Evolutionary conservation across 306 rosid species (phyloP).

Genomic region (Vicia faba): DNA sequence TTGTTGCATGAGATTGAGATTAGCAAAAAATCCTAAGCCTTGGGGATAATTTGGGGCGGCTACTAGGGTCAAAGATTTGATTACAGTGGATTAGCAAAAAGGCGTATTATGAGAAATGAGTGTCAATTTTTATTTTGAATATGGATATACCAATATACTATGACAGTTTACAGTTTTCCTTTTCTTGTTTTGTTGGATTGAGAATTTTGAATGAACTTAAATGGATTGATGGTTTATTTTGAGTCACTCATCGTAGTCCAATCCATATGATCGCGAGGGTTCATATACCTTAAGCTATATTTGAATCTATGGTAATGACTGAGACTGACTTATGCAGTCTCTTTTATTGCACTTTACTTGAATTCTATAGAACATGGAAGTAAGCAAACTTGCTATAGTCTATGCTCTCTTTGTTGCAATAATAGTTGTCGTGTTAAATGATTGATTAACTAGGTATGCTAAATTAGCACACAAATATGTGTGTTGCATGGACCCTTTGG

Average conservation of each 20-base stretch:
- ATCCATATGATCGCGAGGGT: not conserved
- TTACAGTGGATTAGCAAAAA: not conserved
- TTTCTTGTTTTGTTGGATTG: slow-evolving; percentile 27
- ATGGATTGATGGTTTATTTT: slow-evolving; percentile 25
- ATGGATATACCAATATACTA: not conserved
- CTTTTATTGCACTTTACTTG: slow-evolving; percentile 2
- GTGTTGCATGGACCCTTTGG: not conserved
- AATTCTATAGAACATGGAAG: slow-evolving; percentile 1
- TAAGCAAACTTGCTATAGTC: not conserved
- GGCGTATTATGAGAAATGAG: not conserved
- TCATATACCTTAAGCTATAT: slow-evolving; percentile 6
- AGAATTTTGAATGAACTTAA: not conserved
- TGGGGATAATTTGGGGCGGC: not conserved
- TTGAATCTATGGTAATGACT: slow-evolving; percentile 19
- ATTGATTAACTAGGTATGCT: not conserved
- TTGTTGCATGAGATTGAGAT: slow-evolving; percentile 19
- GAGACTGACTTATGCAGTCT: not conserved
- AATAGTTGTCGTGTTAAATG: slow-evolving; percentile 19
- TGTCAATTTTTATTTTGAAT: slow-evolving; percentile 4
- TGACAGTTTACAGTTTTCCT: not conserved
- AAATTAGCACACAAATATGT: slow-evolving; percentile 1
- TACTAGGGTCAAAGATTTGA: not conserved
- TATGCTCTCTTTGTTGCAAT: not conserved
- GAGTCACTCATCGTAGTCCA: not conserved
- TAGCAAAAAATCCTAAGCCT: not conserved